Evolutionary conservation across 257 asterid species (phyloP).

Genomic region (Knoxia roxburghii): DNA sequence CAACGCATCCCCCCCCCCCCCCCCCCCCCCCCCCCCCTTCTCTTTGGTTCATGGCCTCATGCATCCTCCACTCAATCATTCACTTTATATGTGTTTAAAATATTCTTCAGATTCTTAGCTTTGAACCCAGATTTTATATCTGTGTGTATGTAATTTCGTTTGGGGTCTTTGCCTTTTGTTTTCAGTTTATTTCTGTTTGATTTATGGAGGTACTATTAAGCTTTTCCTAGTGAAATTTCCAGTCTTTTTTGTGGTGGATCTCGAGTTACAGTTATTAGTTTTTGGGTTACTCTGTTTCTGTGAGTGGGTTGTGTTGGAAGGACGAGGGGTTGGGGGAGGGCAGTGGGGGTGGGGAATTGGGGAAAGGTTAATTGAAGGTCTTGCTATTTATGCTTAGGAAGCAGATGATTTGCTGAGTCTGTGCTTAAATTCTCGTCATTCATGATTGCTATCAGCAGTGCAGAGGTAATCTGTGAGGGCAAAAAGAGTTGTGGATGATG

Average conservation of each 20-base stretch:
- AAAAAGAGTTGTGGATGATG: background rate
- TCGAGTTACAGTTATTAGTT: constrained; percentile 9
- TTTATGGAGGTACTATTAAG: constrained; percentile 15
- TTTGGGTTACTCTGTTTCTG: background rate
- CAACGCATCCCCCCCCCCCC: too few relatives aligned
- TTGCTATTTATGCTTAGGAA: background rate
- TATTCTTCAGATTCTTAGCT: constrained; percentile 15
- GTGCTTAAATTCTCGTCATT: constrained; percentile 6
- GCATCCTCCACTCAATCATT: constrained; percentile 17
- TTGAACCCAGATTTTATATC: constrained; percentile 5
- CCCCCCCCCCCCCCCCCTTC: too few relatives aligned
- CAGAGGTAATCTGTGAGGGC: background rate
- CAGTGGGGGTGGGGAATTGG: too few relatives aligned
- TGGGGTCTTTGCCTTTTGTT: background rate
- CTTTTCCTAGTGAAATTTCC: background rate
- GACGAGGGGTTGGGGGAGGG: background rate
- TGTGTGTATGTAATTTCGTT: constrained; percentile 5
- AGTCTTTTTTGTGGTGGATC: constrained; percentile 17
- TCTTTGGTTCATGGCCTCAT: constrained; percentile 20
- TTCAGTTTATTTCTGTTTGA: constrained; percentile 6
- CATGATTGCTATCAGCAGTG: constrained; percentile 2
- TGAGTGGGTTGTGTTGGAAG: background rate
- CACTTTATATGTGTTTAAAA: constrained; percentile 2
- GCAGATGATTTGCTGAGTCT: constrained; percentile 8
- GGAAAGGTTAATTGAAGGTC: background rate